Conservation (phyloP, 495 filamentous ascomycete species). For the Astrothelium macrocarpum region DNA sequence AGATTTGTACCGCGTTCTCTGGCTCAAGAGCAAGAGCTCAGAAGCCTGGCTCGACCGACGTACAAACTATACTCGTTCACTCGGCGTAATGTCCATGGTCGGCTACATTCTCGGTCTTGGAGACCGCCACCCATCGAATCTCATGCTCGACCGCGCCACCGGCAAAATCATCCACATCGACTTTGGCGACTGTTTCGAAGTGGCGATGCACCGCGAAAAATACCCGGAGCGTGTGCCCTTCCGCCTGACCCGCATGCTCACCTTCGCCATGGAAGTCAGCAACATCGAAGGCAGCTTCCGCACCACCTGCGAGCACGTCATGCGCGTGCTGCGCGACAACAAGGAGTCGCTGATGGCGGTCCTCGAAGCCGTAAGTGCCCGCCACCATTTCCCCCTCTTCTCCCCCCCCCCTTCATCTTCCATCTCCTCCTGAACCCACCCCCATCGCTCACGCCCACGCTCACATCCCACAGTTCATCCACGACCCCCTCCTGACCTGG, state of each 20-base stretch:
- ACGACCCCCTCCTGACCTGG: conserved; percentile 96
- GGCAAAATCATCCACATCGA: conserved; percentile 97
- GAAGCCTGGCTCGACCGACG: conserved; percentile 95
- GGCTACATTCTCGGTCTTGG: conserved; percentile 95
- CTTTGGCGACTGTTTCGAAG: conserved; percentile 98
- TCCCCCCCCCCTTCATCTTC: conserved; percentile 1
- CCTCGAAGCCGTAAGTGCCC: conserved; percentile 89
- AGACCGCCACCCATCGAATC: conserved; percentile 91
- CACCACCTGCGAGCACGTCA: conserved; percentile 94
- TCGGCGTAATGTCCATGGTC: conserved; percentile 98
- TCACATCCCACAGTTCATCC: conserved; percentile 61
- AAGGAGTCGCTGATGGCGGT: conserved; percentile 99
- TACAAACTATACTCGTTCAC: conserved; percentile 95
- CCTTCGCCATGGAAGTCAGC: conserved; percentile 98
- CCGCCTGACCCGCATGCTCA: conserved; percentile 95
- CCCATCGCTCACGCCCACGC: not conserved
- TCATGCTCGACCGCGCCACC: conserved; percentile 91
- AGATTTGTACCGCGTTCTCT: conserved; percentile 93
- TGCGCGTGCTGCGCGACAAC: conserved; percentile 91
- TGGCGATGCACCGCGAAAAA: conserved; percentile 99
- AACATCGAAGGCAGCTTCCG: conserved; percentile 98
- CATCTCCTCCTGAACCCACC: not conserved
- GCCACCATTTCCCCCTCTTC: too few species aligned
- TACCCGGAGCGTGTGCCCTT: conserved; percentile 97
- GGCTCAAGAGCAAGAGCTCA: conserved; percentile 96